A percentile compares a stretch with the other conserved stretches of the same genome.
Conservation (phyloP, 2,329 filamentous ascomycete species). For the Tolypocladium ovalisporum region DNA sequence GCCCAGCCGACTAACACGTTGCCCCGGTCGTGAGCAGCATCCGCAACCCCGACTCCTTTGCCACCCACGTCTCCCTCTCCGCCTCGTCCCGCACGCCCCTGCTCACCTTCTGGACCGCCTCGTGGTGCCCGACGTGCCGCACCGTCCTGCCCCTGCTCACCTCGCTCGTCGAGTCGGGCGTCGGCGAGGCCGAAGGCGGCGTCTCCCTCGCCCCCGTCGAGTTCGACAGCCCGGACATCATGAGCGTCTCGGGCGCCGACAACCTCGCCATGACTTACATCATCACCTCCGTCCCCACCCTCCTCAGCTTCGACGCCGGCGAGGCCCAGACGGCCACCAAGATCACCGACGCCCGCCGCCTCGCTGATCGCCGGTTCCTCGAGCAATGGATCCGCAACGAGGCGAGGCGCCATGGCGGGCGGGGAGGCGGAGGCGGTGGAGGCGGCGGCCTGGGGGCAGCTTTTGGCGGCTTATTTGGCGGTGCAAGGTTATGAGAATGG, state of each 20-base stretch:
- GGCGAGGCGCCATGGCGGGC: slow-evolving; percentile 33
- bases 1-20: neutral
- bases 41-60: slow-evolving; percentile 41
- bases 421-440: slow-evolving; percentile 31
- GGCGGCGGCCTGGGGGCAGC: slow-evolving; percentile 13
- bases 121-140: slow-evolving; percentile 45
- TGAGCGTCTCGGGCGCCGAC: slow-evolving; percentile 21
- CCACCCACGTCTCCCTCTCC: slow-evolving; percentile 44
- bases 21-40: slow-evolving; percentile 30
- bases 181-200: slow-evolving; percentile 45
- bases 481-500: slow-evolving; percentile 8
- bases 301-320: slow-evolving; percentile 45
- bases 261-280: slow-evolving; percentile 42
- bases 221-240: slow-evolving; percentile 47
- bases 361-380: slow-evolving; percentile 38
- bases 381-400: slow-evolving; percentile 43
- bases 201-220: slow-evolving; percentile 44
- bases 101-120: slow-evolving; percentile 50
- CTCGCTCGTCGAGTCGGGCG: slow-evolving; percentile 36
- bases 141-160: slow-evolving; percentile 36
- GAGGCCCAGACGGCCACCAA: slow-evolving; percentile 39
- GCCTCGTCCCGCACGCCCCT: slow-evolving; percentile 42
- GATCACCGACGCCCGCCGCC: slow-evolving; percentile 34
- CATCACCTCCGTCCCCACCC: slow-evolving; percentile 46
- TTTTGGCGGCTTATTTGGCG: slow-evolving; percentile 31